A percentile compares a stretch with the other conserved stretches of the same genome.
Evolutionary conservation across 352 stramenopile genomes (phyloP).

Genomic region (Globisporangium uncinulatum): DNA sequence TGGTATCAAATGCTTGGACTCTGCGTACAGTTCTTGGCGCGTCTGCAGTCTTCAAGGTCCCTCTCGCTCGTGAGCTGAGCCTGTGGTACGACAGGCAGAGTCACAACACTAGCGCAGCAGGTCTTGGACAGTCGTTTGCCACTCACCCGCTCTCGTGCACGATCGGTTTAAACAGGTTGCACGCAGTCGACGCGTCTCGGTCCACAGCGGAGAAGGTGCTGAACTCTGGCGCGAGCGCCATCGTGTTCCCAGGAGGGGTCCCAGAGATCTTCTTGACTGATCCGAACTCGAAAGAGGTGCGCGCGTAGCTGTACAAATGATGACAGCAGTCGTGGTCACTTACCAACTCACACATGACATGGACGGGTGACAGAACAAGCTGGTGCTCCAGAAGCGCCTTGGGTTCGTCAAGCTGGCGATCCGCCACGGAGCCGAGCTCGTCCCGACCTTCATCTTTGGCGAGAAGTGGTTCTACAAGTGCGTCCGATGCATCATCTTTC

Average conservation of each 20-base stretch:
- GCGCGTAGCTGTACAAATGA: too few relatives aligned
- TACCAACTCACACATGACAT: too few relatives aligned
- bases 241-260: constrained; percentile 70
- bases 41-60: constrained; percentile 15
- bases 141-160: too few relatives aligned
- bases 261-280: constrained; percentile 76
- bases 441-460: constrained; percentile 72
- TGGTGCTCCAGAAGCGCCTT: constrained; percentile 75
- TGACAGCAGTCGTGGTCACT: too few relatives aligned
- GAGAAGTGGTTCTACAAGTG: constrained; percentile 84
- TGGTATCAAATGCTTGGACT: too few relatives aligned
- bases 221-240: constrained; percentile 53
- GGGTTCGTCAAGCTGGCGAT: constrained; percentile 82
- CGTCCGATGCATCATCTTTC: too few relatives aligned
- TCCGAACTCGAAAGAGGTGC: constrained; percentile 65
- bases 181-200: constrained; percentile 64
- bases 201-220: constrained; percentile 75
- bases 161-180: constrained; percentile 24
- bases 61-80: constrained; percentile 17
- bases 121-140: too few relatives aligned
- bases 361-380: too few relatives aligned
- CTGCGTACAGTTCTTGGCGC: constrained; percentile 8
- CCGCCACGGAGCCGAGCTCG: constrained; percentile 64
- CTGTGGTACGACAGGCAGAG: constrained; percentile 13
- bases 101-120: too few relatives aligned